Evolutionary conservation across 1,139 yeast species (phyloP).

Genomic region (Geotrichum restrictum): DNA sequence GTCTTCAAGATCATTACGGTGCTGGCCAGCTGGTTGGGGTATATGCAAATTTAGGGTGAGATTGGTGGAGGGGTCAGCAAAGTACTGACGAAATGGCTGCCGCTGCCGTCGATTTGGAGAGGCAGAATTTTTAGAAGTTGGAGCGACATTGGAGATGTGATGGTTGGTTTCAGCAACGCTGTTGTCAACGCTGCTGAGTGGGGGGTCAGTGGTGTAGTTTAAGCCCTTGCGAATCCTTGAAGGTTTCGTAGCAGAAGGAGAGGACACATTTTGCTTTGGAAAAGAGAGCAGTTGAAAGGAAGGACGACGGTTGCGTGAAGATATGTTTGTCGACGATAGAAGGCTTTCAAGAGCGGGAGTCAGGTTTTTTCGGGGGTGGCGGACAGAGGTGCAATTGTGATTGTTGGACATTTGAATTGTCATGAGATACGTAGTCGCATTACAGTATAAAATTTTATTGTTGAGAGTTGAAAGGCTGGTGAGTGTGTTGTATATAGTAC

Average conservation of each 20-base stretch:
- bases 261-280: not conserved
- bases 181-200: not conserved
- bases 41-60: not conserved
- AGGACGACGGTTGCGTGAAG: slow-evolving; percentile 11
- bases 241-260: not conserved
- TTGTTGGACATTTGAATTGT: too few relatives aligned
- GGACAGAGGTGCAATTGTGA: too few relatives aligned
- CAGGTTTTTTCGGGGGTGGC: slow-evolving; percentile 25
- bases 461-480: too few relatives aligned
- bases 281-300: not conserved
- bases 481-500: too few relatives aligned
- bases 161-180: not conserved
- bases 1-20: slow-evolving; percentile 1
- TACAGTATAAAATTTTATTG: too few relatives aligned
- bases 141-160: not conserved
- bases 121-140: not conserved
- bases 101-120: not conserved
- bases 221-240: not conserved
- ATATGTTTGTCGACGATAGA: slow-evolving; percentile 28
- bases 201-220: not conserved
- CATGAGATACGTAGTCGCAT: too few relatives aligned
- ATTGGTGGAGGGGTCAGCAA: slow-evolving; percentile 1
- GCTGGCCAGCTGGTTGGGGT: not conserved
- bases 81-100: not conserved
- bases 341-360: slow-evolving; percentile 29